Conservation (phyloP, 495 filamentous ascomycete species). For the Cairneyella variabilis region DNA sequence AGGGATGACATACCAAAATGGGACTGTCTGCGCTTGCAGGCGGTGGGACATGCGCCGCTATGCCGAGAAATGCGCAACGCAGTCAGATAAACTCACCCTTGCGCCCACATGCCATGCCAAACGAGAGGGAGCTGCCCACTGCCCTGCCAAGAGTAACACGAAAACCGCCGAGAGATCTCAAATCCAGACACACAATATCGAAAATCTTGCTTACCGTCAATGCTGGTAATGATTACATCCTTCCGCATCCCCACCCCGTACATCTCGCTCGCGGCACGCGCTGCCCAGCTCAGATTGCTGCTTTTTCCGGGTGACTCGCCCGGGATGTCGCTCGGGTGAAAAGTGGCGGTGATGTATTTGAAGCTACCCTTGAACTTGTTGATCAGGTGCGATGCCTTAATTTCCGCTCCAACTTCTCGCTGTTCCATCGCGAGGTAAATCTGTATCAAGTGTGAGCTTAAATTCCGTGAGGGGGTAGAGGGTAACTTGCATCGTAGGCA, state of each 20-base stretch:
- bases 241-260: conserved; percentile 41
- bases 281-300: conserved; percentile 65
- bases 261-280: conserved; percentile 56
- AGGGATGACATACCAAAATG: too few species aligned
- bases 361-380: conserved; percentile 55
- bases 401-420: conserved; percentile 47
- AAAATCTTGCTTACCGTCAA: conserved; percentile 52
- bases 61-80: not conserved
- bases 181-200: too few species aligned
- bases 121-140: not conserved
- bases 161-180: too few species aligned
- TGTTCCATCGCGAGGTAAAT: conserved; percentile 69
- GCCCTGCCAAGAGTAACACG: too few species aligned
- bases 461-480: not conserved
- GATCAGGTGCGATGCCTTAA: conserved; percentile 53
- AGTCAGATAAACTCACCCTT: not conserved
- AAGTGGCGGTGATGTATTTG: conserved; percentile 53
- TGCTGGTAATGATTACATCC: conserved; percentile 63
- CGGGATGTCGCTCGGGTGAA: conserved; percentile 57
- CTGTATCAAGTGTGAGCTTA: conserved; percentile 36
- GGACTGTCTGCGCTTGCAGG: too few species aligned
- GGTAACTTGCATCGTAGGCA: conserved; percentile 58
- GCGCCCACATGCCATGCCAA: not conserved
- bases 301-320: conserved; percentile 65
- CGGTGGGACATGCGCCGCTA: not conserved